A percentile compares a stretch with the other conserved stretches of the same genome.
Conservation (phyloP, 139 green algal genomes). For the Dunaliella primolecta region DNA sequence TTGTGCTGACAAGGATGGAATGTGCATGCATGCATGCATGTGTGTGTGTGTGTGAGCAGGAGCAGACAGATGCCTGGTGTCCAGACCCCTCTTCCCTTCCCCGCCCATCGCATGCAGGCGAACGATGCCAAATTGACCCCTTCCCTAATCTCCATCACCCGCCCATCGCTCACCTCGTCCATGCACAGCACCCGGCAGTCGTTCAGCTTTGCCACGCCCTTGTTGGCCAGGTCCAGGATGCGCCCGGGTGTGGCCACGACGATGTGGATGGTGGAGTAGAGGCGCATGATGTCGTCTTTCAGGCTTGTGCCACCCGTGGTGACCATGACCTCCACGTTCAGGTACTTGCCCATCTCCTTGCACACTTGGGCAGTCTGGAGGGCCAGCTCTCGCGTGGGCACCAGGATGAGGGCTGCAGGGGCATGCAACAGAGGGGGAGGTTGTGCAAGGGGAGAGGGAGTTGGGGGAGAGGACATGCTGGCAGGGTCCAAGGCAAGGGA, state of each 20-base stretch:
- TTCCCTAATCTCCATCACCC: too few species aligned
- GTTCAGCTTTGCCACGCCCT: constrained; percentile 89
- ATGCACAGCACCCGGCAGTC: constrained; percentile 88
- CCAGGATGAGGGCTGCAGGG: constrained; percentile 88
- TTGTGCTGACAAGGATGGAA: too few species aligned
- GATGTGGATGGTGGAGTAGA: constrained; percentile 79
- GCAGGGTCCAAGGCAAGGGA: background rate
- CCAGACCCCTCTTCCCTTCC: background rate
- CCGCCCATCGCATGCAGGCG: too few species aligned
- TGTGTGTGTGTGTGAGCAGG: background rate
- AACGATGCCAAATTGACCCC: too few species aligned
- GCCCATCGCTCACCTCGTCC: constrained; percentile 89
- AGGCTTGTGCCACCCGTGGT: constrained; percentile 95
- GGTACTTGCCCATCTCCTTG: constrained; percentile 97
- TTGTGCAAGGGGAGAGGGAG: background rate
- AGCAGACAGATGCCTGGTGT: background rate
- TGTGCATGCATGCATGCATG: background rate
- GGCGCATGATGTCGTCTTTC: constrained; percentile 98
- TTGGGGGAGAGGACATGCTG: background rate
- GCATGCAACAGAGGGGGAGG: background rate
- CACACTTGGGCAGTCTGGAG: constrained; percentile 95
- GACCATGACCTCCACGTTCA: constrained; percentile 88
- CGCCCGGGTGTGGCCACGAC: constrained; percentile 96
- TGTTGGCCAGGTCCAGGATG: constrained; percentile 93
- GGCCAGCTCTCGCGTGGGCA: constrained; percentile 96